Evolutionary conservation across 2,329 filamentous ascomycete genomes (phyloP).

Genomic region (Juglanconis juglandina): DNA sequence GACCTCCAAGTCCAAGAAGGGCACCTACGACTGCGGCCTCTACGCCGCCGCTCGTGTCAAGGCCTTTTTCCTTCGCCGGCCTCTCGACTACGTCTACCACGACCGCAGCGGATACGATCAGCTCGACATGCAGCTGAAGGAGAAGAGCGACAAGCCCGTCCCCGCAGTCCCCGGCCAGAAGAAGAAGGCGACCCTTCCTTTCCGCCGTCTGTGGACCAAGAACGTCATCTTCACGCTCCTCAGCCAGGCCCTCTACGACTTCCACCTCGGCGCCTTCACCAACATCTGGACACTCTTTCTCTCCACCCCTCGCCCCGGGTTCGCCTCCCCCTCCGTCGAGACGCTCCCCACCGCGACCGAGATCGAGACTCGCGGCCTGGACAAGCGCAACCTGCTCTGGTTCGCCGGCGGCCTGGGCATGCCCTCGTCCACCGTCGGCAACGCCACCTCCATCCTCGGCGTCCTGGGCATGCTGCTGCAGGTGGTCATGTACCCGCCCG

Average conservation of each 20-base stretch:
- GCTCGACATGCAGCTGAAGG: conserved; percentile 22
- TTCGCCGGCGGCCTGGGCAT: conserved; percentile 68
- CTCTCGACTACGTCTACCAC: conserved; percentile 26
- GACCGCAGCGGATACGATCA: conserved; percentile 29
- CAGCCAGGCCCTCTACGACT: conserved; percentile 65
- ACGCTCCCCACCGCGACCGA: conserved; percentile 2
- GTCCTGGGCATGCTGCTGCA: conserved; percentile 67
- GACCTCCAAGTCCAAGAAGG: conserved; percentile 45
- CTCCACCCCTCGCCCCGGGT: conserved; percentile 56
- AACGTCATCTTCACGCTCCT: conserved; percentile 53
- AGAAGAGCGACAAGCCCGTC: conserved; percentile 13
- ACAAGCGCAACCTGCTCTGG: conserved; percentile 39
- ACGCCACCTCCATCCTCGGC: conserved; percentile 67
- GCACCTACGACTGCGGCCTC: conserved; percentile 44
- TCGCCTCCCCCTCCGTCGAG: conserved; percentile 17
- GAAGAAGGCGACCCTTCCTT: conserved; percentile 26
- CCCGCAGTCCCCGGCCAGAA: conserved; percentile 1
- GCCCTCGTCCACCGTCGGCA: conserved; percentile 62
- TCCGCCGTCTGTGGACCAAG: conserved; percentile 43
- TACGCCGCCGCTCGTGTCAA: conserved; percentile 32
- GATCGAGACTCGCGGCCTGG: conserved; percentile 26
- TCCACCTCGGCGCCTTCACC: conserved; percentile 67
- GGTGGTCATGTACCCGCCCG: conserved; percentile 63
- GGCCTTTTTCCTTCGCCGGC: conserved; percentile 15
- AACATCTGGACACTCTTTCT: conserved; percentile 68